Evolutionary conservation across 2,329 filamentous ascomycete species (phyloP).

Genomic region (Cucurbitaria berberidis): DNA sequence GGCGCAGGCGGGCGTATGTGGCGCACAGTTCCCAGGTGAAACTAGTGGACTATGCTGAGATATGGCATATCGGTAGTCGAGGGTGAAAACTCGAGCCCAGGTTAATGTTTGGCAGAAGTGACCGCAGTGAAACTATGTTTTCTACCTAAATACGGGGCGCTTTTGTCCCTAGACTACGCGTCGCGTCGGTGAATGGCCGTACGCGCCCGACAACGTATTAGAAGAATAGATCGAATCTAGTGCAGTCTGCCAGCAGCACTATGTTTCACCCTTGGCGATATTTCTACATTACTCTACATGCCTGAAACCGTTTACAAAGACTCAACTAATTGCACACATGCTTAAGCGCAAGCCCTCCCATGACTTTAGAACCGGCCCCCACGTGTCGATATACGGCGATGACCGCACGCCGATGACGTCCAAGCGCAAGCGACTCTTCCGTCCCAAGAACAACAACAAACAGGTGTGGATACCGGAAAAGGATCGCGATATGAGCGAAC

Average conservation of each 20-base stretch:
- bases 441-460: conserved; percentile 24
- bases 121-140: not conserved
- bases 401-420: conserved; percentile 25
- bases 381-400: conserved; percentile 29
- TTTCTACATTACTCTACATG: not conserved
- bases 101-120: not conserved
- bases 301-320: not conserved
- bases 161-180: conserved; percentile 10
- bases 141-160: not conserved
- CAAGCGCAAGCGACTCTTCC: conserved; percentile 33
- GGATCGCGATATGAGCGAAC: conserved; percentile 64
- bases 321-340: conserved; percentile 14
- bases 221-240: not conserved
- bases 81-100: not conserved
- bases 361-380: conserved; percentile 20
- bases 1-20: not conserved
- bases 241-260: not conserved
- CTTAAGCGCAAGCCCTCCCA: conserved; percentile 33
- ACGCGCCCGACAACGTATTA: conserved; percentile 11
- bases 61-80: not conserved
- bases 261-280: not conserved
- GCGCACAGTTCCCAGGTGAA: not conserved
- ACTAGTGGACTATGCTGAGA: not conserved
- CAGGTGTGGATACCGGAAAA: conserved; percentile 20
- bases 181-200: conserved; percentile 18